These are phyloP conservation scores for Themeda triandra DNA, from an alignment of 176 grass and related monocot genomes.

Conservation along the genomic window DNA sequence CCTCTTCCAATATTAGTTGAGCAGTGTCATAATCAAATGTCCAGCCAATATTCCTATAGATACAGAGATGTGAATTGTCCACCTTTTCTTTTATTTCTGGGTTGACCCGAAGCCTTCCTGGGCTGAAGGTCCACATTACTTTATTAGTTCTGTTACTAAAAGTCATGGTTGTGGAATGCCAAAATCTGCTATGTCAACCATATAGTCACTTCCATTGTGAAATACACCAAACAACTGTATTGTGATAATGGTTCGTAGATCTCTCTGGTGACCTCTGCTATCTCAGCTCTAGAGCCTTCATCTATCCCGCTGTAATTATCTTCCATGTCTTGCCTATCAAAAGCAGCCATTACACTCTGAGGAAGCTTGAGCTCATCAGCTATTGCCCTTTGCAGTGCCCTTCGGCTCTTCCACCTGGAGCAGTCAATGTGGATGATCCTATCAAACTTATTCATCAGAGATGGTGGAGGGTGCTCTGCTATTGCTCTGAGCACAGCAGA, in stretches of 20 bases:
- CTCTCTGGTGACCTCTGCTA: rapidly evolving
- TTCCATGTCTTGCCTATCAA: background rate
- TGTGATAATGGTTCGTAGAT: background rate
- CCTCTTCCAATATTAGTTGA: background rate
- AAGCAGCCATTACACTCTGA: background rate
- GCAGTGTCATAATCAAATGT: rapidly evolving
- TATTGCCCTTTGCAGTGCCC: background rate
- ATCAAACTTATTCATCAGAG: background rate
- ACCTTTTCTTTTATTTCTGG: background rate
- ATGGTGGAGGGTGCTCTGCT: background rate
- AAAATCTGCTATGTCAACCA: rapidly evolving
- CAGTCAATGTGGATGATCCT: constrained; percentile 11
- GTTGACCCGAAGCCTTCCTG: background rate
- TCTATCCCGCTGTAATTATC: background rate
- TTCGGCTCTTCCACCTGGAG: background rate
- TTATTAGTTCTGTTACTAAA: too few relatives aligned
- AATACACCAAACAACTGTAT: background rate
- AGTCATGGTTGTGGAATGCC: background rate
- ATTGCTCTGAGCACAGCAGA: constrained; percentile 7
- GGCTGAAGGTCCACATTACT: background rate
- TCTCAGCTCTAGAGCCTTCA: background rate
- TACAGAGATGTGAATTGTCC: background rate
- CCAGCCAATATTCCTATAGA: background rate
- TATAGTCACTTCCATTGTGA: background rate
- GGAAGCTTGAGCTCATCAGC: background rate